Conservation (phyloP, 176 grass and related monocot species). For the Phyllostachys edulis region DNA sequence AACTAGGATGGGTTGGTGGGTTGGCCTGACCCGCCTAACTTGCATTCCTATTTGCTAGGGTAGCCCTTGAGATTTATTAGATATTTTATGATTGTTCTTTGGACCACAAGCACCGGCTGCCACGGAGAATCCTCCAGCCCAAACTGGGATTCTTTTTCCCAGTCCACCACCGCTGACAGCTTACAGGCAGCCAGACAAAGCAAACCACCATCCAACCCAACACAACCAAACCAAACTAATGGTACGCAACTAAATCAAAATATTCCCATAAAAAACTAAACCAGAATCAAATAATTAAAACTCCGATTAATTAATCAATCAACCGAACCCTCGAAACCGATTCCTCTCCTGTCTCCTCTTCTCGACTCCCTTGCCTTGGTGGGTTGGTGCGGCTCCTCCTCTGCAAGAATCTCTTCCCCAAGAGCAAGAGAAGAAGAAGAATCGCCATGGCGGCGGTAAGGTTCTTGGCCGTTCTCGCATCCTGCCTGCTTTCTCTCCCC, state of each 20-base stretch:
- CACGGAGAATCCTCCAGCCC: no score
- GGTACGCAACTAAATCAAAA: background rate
- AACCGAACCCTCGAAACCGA: background rate
- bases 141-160: no score
- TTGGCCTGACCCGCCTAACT: no score
- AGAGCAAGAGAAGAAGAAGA: background rate
- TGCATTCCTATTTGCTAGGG: no score
- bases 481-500: background rate
- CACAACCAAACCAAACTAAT: background rate
- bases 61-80: no score
- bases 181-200: no score
- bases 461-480: background rate
- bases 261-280: background rate
- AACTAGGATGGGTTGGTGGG: no score
- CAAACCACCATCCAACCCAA: background rate
- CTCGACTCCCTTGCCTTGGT: background rate
- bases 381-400: background rate
- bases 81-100: no score
- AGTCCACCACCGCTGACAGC: no score
- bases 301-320: background rate
- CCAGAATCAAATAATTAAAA: background rate
- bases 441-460: constrained; percentile 24
- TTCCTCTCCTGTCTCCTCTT: background rate
- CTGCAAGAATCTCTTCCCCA: background rate
- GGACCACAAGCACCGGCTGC: no score